These are phyloP conservation scores for Cinnamomum micranthum DNA, from an alignment of 164 flowering plant species.

Conservation along the genomic window DNA sequence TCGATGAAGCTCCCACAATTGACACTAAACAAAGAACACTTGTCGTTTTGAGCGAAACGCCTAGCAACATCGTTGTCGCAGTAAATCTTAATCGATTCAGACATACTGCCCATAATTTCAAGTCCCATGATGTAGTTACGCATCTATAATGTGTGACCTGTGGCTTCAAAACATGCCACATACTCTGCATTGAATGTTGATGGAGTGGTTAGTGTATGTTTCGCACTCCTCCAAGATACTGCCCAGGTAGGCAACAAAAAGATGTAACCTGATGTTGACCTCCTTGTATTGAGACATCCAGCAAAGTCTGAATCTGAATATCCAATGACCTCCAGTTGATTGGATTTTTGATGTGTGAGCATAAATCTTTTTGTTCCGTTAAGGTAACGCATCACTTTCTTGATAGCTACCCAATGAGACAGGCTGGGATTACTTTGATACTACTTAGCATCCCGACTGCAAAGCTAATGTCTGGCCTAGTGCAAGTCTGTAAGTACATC, in stretches of 20 bases:
- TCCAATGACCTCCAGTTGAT: not conserved
- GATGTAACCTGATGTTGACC: not conserved
- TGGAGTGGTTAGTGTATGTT: not conserved
- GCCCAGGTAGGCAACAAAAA: not conserved
- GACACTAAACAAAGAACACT: too few species aligned
- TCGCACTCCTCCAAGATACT: not conserved
- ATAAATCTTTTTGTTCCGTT: not conserved
- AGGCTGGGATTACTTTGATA: not conserved
- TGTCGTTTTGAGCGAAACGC: too few species aligned
- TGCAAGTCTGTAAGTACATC: not conserved
- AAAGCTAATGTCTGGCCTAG: not conserved
- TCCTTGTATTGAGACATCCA: not conserved
- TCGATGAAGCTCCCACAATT: too few species aligned
- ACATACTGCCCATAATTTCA: too few species aligned
- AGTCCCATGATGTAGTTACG: too few species aligned
- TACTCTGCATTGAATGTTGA: not conserved
- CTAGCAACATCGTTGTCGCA: too few species aligned
- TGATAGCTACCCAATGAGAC: not conserved
- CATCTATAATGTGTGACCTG: too few species aligned
- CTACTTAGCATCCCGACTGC: not conserved
- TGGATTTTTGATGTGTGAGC: not conserved
- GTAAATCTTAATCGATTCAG: too few species aligned
- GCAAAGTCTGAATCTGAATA: not conserved
- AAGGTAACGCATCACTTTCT: not conserved
- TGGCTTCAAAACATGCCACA: too few species aligned